Evolutionary conservation across 805 yeast species (phyloP).

Genomic region (Zygosaccharomyces lentus): DNA sequence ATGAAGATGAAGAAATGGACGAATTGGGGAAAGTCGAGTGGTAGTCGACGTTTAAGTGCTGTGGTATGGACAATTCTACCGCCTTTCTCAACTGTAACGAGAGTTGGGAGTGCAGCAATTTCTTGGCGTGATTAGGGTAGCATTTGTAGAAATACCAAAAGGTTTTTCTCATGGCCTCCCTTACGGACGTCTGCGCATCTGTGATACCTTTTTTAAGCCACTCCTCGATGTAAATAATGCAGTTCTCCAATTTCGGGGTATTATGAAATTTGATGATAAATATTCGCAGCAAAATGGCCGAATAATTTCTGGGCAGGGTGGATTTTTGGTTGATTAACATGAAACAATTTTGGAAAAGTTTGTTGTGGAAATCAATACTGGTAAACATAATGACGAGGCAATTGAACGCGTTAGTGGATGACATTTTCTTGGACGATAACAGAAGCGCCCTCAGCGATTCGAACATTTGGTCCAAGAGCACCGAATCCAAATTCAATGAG

Average conservation of each 20-base stretch:
- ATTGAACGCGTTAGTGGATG: conserved; percentile 36
- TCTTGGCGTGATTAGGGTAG: conserved; percentile 51
- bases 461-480: conserved; percentile 35
- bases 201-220: conserved; percentile 56
- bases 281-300: conserved; percentile 67
- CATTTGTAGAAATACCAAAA: conserved; percentile 64
- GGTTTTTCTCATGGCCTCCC: conserved; percentile 67
- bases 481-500: conserved; percentile 28
- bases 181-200: conserved; percentile 77
- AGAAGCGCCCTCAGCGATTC: conserved; percentile 32
- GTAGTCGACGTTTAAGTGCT: conserved; percentile 26
- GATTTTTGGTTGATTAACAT: conserved; percentile 63
- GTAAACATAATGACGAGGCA: conserved; percentile 48
- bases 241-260: conserved; percentile 36
- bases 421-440: conserved; percentile 39
- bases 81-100: conserved; percentile 44
- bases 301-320: conserved; percentile 62
- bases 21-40: conserved; percentile 13
- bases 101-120: conserved; percentile 30
- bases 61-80: conserved; percentile 56
- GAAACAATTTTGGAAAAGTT: conserved; percentile 48
- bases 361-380: conserved; percentile 49
- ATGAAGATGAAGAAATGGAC: conserved; percentile 9
- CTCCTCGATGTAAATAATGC: conserved; percentile 39
- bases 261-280: conserved; percentile 48